Base-by-base conservation (phyloP, 1,284 basidiomycete species). In the Leccinum pachyderme region DNA sequence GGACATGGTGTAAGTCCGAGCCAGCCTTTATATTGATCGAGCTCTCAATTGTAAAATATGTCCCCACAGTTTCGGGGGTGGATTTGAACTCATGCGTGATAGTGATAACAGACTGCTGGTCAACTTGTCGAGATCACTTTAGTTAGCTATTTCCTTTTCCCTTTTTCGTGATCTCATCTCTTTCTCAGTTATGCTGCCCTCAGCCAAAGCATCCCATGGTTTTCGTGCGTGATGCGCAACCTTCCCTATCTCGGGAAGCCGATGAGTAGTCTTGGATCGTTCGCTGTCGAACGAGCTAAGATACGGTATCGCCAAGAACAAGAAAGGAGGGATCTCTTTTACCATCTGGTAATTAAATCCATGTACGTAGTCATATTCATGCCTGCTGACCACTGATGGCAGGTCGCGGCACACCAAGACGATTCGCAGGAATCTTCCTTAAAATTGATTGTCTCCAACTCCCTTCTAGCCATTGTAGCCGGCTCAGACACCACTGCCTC, bases 401-500 rank as follows among this genome's bases (percentile, higher is more conserved):
- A 68, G 63, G 53, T 65, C n/a, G 47, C 47, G 13, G 66, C 66
- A 27, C 56, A 55, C 33, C 60, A 55, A 9, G 51, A 57, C 39
- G 63, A 65, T 48, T 65, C 62, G 6, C 51, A 65, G n/a, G 62
- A 65, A 22, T 63, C 63, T 52, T 65, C 32, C 51, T 61, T 58
- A 50, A 58, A 49, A 49, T 65, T 64, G 48, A 59, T 76, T 45
- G 49, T 65, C n/a, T 63, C 70, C 13, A 72, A 76, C 49, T 62
- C 69, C 2, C 51, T 63, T 13, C 63, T 76, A 6, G 72, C 73
- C 3, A 75, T 78, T 39, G 33, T 75, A 39, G 75, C 71, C 18
- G 75, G 75, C 32, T 65, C 76, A 31, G 76, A 77, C 52, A 73
- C 72, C 7, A 66, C 64, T 27, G 59, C 71, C 18, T 71, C 69